Percentiles rank a stretch among this genome's conserved stretches.
Conservation (phyloP, 805 yeast species). For the Saturnispora dispora region DNA sequence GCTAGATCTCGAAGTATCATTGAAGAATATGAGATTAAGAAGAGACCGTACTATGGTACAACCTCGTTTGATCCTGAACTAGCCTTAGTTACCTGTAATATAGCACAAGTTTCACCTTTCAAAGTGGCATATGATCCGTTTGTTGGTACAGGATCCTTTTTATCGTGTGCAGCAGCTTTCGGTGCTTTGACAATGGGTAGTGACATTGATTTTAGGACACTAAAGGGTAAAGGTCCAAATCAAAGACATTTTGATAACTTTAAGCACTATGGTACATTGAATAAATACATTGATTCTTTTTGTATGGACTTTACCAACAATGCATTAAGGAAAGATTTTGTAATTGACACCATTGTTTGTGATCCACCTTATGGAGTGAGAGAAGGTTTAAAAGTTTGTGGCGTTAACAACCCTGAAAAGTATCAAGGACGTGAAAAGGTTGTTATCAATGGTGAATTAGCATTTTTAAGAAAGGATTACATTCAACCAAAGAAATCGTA, state of each 20-base stretch:
- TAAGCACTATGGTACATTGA: constrained; percentile 54
- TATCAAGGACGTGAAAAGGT: constrained; percentile 65
- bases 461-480: constrained; percentile 70
- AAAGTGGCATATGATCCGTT: constrained; percentile 85
- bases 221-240: constrained; percentile 51
- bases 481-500: constrained; percentile 91
- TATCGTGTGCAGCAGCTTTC: constrained; percentile 77
- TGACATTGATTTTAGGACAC: constrained; percentile 76
- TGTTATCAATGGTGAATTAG: constrained; percentile 70
- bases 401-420: constrained; percentile 53
- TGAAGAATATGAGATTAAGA: constrained; percentile 73
- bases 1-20: constrained; percentile 53
- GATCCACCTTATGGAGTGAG: constrained; percentile 98
- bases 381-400: constrained; percentile 89
- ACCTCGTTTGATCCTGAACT: constrained; percentile 95
- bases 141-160: constrained; percentile 92
- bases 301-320: constrained; percentile 95
- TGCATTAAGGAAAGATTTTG: constrained; percentile 55
- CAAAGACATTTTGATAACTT: constrained; percentile 48
- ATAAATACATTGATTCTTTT: constrained; percentile 59
- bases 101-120: constrained; percentile 63
- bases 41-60: constrained; percentile 85
- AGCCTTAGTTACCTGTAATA: constrained; percentile 76
- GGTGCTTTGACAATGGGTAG: constrained; percentile 80
- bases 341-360: constrained; percentile 75